Conservation (phyloP, 164 flowering plant species). For the Vitis cinerea region DNA sequence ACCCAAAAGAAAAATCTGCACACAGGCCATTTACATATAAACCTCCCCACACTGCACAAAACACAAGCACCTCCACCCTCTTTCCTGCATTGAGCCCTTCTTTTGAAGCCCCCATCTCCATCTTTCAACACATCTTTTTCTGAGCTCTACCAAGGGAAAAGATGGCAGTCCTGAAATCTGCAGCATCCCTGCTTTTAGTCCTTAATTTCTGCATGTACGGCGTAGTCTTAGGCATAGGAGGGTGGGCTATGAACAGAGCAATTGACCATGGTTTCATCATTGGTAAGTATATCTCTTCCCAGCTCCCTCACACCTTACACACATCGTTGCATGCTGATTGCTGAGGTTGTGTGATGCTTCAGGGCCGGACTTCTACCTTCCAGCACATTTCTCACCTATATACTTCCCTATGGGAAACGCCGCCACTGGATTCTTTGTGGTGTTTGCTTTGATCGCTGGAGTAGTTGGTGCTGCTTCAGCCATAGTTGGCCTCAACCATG, state of each 20-base stretch:
- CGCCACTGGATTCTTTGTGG: conserved; percentile 86
- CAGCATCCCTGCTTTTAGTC: conserved; percentile 52
- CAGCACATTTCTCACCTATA: conserved; percentile 84
- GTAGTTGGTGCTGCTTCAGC: conserved; percentile 78
- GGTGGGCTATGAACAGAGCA: conserved; percentile 80
- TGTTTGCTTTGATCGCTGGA: conserved; percentile 69
- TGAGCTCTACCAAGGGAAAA: background rate
- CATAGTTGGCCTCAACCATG: conserved; percentile 58
- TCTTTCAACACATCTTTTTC: background rate
- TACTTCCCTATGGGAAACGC: conserved; percentile 90
- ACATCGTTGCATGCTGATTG: background rate
- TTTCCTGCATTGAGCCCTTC: background rate
- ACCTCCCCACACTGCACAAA: background rate
- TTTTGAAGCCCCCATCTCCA: too few relatives aligned
- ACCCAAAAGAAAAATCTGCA: conserved; percentile 21
- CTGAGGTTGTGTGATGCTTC: conserved; percentile 11
- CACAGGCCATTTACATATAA: conserved; percentile 6
- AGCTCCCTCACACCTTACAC: background rate
- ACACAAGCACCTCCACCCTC: background rate
- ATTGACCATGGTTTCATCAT: conserved; percentile 83
- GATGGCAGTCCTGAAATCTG: conserved; percentile 59
- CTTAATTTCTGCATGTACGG: conserved; percentile 91
- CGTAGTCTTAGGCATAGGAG: conserved; percentile 71
- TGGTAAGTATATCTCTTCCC: conserved; percentile 35
- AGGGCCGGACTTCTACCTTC: conserved; percentile 66